A percentile compares a stretch with the other conserved stretches of the same genome.
These are phyloP conservation scores for Isatis tinctoria DNA, from an alignment of 345 rosid species.

Conservation along the genomic window DNA sequence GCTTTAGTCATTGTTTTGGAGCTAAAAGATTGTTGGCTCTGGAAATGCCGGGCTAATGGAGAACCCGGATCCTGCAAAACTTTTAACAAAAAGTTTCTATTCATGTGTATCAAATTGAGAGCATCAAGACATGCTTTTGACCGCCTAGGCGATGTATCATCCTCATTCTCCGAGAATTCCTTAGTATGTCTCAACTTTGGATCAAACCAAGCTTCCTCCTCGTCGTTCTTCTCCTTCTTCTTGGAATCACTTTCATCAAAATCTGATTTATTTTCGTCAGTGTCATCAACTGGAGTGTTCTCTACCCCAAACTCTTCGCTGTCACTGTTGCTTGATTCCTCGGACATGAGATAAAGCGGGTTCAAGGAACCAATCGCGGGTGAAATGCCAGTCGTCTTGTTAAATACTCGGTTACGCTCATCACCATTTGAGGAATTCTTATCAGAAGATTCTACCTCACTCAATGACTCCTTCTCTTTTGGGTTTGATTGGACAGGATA, in stretches of 20 bases:
- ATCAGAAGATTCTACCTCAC: conserved; percentile 22
- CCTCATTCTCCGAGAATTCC: conserved; percentile 26
- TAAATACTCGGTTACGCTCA: conserved; percentile 7
- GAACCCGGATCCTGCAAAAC: conserved; percentile 53
- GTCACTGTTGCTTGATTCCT: conserved; percentile 31
- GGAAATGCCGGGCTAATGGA: conserved; percentile 47
- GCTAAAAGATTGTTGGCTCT: conserved; percentile 34
- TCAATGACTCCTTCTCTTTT: conserved; percentile 26
- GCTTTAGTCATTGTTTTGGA: conserved; percentile 37
- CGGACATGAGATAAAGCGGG: conserved; percentile 28
- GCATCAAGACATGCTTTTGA: conserved; percentile 50
- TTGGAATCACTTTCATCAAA: conserved; percentile 19
- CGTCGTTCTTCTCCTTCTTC: conserved; percentile 11
- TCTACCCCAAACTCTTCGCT: conserved; percentile 27
- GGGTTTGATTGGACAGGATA: conserved; percentile 37
- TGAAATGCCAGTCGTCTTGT: conserved; percentile 14
- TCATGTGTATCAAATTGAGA: conserved; percentile 44
- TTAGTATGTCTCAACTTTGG: conserved; percentile 27
- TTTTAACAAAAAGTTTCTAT: conserved; percentile 47
- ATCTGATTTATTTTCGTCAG: conserved; percentile 29
- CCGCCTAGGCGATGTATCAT: conserved; percentile 25
- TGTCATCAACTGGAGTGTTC: conserved; percentile 20
- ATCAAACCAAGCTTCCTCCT: conserved; percentile 26
- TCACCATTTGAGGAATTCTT: conserved; percentile 21
- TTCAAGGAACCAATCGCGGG: conserved; percentile 26